These are phyloP conservation scores for Tephrocybe rancida DNA, from an alignment of 768 basidiomycete genomes.

Conservation along the genomic window DNA sequence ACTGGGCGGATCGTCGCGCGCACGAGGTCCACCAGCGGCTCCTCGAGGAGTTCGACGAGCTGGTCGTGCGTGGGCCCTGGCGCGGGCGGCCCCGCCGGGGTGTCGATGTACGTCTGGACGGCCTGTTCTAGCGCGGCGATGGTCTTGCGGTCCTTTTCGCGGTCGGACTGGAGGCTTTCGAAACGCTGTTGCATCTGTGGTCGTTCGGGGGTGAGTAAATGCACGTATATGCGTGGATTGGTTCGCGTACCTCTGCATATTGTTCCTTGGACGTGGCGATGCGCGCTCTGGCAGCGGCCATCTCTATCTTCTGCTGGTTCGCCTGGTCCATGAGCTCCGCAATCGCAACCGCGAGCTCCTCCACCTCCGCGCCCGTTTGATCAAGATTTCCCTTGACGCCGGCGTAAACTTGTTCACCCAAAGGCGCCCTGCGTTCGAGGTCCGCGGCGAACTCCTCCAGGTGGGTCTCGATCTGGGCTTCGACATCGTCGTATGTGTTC, in stretches of 20 bases:
- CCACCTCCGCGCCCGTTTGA: constrained; percentile 21
- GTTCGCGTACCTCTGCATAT: constrained; percentile 12
- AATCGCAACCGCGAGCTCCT: constrained; percentile 20
- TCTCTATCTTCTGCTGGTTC: constrained; percentile 8
- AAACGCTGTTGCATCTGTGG: constrained; percentile 24
- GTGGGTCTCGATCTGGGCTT: constrained; percentile 20
- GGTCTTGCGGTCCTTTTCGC: constrained; percentile 17
- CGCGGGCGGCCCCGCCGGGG: constrained; percentile 20
- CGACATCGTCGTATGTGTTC: constrained; percentile 21
- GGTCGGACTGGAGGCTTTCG: constrained; percentile 13
- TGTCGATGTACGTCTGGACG: constrained; percentile 20
- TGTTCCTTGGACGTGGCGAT: constrained; percentile 12
- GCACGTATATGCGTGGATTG: not conserved
- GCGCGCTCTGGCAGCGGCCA: not conserved
- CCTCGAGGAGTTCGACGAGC: constrained; percentile 24
- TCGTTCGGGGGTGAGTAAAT: not conserved
- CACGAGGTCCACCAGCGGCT: constrained; percentile 25
- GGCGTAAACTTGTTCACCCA: not conserved
- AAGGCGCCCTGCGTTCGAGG: not conserved
- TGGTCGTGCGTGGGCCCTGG: constrained; percentile 21
- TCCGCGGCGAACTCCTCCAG: constrained; percentile 17
- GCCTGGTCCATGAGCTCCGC: constrained; percentile 18
- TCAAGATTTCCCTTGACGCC: constrained; percentile 17
- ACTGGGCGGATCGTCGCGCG: constrained; percentile 23
- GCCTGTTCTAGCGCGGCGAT: constrained; percentile 28